Evolutionary conservation across 352 stramenopile genomes (phyloP).

Genomic region (Globisporangium paroecandrum): DNA sequence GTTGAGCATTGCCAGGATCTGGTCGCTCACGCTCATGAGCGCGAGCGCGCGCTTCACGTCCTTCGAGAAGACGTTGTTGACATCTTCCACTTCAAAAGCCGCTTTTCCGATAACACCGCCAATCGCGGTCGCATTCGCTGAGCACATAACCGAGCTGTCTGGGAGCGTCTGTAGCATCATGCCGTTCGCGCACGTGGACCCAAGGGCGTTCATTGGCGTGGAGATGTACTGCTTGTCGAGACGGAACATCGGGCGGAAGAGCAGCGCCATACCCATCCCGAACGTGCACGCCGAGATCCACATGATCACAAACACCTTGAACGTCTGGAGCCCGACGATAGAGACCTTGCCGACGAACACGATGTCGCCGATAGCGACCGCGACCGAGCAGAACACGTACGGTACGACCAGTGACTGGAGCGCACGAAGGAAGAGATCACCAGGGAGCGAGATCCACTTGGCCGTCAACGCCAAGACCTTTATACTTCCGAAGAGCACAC

Average conservation of each 20-base stretch:
- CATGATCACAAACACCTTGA: slow-evolving; percentile 55
- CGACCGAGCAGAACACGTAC: slow-evolving; percentile 77
- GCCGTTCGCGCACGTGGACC: slow-evolving; percentile 49
- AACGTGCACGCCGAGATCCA: slow-evolving; percentile 48
- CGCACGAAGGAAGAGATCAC: slow-evolving; percentile 71
- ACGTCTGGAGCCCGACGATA: slow-evolving; percentile 59
- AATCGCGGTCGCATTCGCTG: slow-evolving; percentile 20
- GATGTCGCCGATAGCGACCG: slow-evolving; percentile 71
- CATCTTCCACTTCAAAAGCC: slow-evolving; percentile 43
- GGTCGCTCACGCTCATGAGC: slow-evolving; percentile 49
- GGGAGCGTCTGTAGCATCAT: slow-evolving; percentile 24
- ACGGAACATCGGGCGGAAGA: slow-evolving; percentile 58
- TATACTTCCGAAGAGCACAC: slow-evolving; percentile 41
- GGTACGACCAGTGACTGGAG: slow-evolving; percentile 76
- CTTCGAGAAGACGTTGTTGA: slow-evolving; percentile 50
- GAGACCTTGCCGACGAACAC: slow-evolving; percentile 74
- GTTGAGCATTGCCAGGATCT: slow-evolving; percentile 58
- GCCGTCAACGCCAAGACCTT: slow-evolving; percentile 37
- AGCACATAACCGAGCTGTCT: slow-evolving; percentile 19
- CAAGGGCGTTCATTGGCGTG: slow-evolving; percentile 31
- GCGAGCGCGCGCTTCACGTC: slow-evolving; percentile 35
- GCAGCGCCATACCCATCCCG: slow-evolving; percentile 51
- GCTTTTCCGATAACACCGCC: slow-evolving; percentile 16
- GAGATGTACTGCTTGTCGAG: slow-evolving; percentile 18
- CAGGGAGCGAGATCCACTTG: slow-evolving; percentile 60